Percentiles rank a stretch among this genome's conserved stretches.
Evolutionary conservation across 345 rosid genomes (phyloP).

Genomic region (Hypericum androsaemum): DNA sequence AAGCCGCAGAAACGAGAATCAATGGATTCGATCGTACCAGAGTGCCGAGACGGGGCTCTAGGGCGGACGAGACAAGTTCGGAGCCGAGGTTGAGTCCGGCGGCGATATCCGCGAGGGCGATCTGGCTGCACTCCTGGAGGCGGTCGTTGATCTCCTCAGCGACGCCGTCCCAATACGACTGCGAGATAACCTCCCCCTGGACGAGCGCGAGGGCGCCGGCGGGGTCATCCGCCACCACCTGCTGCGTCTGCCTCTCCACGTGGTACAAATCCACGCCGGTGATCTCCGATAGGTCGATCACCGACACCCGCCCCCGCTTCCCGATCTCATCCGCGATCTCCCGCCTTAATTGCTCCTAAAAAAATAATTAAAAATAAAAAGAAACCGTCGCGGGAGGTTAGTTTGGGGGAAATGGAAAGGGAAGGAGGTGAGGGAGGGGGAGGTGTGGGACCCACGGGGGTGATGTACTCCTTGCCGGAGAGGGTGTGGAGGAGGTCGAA

Average conservation of each 20-base stretch:
- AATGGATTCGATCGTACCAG: constrained; percentile 33
- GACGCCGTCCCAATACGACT: constrained; percentile 75
- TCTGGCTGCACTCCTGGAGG: constrained; percentile 93
- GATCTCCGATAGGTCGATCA: constrained; percentile 78
- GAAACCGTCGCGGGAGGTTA: too few relatives aligned
- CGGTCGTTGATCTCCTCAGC: constrained; percentile 96
- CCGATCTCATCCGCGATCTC: constrained; percentile 54
- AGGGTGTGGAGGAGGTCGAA: constrained; percentile 97
- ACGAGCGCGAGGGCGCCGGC: constrained; percentile 47
- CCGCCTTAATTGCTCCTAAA: constrained; percentile 71
- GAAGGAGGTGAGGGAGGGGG: not conserved
- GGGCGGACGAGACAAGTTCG: constrained; percentile 62
- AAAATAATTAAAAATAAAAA: not conserved
- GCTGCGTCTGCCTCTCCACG: constrained; percentile 86
- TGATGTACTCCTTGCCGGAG: constrained; percentile 90
- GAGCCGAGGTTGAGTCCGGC: constrained; percentile 82
- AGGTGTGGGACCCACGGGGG: constrained; percentile 37
- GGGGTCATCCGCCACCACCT: constrained; percentile 40
- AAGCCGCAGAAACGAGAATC: not conserved
- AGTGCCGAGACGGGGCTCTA: constrained; percentile 90
- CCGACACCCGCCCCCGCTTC: constrained; percentile 68
- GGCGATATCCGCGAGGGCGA: constrained; percentile 79
- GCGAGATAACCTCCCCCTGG: constrained; percentile 91
- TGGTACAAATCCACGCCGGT: constrained; percentile 83
- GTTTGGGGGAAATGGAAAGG: not conserved